Evolutionary conservation across 2,329 filamentous ascomycete genomes (phyloP), one percentile per base, ranked within the genome.

Genomic region (Cytospora schulzeri): DNA sequence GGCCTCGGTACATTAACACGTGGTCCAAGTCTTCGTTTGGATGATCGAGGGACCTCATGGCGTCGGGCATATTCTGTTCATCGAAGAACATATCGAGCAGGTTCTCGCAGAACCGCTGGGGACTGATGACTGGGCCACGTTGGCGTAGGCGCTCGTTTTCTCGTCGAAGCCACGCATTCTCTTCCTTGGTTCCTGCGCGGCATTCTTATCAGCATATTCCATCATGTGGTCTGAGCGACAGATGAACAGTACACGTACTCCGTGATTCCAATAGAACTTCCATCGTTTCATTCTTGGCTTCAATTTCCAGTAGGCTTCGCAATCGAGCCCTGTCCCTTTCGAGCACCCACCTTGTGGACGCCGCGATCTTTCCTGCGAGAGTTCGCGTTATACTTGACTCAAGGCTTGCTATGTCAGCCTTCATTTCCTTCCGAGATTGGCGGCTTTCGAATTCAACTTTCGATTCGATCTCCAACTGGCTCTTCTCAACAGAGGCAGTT

Each of bases 381-480:
- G 31, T 41, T 41, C 19, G 35, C 4, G 35, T 19, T 12, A 41
- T 41, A 19, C 15, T 17, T 19, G 14, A 17, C 17, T 41, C 15
- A 19, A 41, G 35, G 17, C 15, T 17, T 19, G 15, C 17, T 41
- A 41, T 17, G 2, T 19, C 35, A 19, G 35, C 35, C 7, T 41
- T 41, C 3, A 41, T 41, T 2, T 53, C 14, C 22, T 52, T 24
- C 3, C 22, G 15, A 19, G 57, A 35, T n/a, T 11, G 1, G 9
- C 28, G 31, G n/a, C 22, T 59, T 59, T 59, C 57, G 29, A 29
- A 22, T 15, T 59, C 51, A 28, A 59, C 26, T 3, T 29, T 59
- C 17, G 48, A 22, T 5, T 51, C 26, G 3, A 59, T 14, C n/a
- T 51, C 29, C 14, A 31, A 35, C 2, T 35, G 48, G 8, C 33